These are phyloP conservation scores for Cylindrodendrum hubeiense DNA, from an alignment of 2,329 filamentous ascomycete species.

Conservation along the genomic window DNA sequence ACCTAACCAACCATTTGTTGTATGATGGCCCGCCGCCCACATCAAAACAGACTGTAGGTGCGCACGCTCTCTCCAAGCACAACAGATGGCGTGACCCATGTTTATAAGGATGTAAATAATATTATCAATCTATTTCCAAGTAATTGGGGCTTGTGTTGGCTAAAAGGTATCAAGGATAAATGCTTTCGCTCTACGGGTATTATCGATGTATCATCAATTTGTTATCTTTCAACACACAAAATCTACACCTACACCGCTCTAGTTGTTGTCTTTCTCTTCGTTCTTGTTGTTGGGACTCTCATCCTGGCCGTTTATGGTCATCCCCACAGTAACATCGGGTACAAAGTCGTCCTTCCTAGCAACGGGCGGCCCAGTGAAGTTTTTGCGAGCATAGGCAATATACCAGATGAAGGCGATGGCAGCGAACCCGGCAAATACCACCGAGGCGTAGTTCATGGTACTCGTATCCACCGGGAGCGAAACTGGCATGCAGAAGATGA, in stretches of 20 bases:
- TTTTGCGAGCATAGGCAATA: constrained; percentile 70
- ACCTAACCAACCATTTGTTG: no score
- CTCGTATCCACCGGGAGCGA: constrained; percentile 67
- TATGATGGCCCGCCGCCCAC: no score
- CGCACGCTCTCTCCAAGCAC: no score
- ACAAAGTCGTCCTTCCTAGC: constrained; percentile 20
- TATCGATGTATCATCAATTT: no score
- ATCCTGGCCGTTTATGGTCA: neutral
- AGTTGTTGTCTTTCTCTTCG: constrained; percentile 17
- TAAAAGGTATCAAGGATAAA: no score
- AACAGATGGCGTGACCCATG: no score
- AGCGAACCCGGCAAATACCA: constrained; percentile 74
- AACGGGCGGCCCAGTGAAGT: constrained; percentile 69
- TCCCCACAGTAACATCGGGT: constrained; percentile 30
- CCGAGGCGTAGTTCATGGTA: constrained; percentile 76
- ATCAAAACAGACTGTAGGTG: no score
- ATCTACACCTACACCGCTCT: neutral
- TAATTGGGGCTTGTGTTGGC: no score
- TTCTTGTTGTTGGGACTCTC: neutral
- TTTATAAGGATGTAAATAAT: no score
- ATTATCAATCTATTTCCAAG: no score
- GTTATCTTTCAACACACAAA: no score
- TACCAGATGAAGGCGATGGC: constrained; percentile 73
- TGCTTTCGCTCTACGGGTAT: no score
- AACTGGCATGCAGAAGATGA: constrained; percentile 83